Evolutionary conservation across 768 basidiomycete genomes (phyloP), one percentile per base, ranked within the genome.

Genomic region (Termitomyces sp.): DNA sequence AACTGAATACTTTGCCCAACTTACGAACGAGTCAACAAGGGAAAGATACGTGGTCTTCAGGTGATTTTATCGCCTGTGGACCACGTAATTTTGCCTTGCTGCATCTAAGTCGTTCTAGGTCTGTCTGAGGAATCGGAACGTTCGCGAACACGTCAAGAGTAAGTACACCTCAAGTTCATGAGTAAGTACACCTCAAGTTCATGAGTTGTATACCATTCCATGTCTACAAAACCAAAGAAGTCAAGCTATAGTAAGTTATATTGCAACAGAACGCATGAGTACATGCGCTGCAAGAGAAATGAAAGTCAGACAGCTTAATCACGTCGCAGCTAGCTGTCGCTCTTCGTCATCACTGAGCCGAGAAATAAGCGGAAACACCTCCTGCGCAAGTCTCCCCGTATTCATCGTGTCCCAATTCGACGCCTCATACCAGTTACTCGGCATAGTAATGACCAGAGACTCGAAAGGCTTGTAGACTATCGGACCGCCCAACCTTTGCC

Each of bases 1-100:
- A 46, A 54, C 53, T 54, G 26, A 58, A 55, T 54, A 10, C 19
- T 45, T 32, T 24, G 32, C 4, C 17, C 14, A 22, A 19, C 53
- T 35, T 7, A 38, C 53, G 53, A 58, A 58, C 49, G 53, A 51
- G 28, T 54, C 57, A 43, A 35, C 57, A 55, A 55, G 53, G 53
- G 28, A 42, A 58, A 58, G 49, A 21, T 58, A 55, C 57, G 53
- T 37, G 57, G 45, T 45, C 37, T 50, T 38, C 50, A 51, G 44
- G 37, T 17, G 24, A 41, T 43, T 32, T 9, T 22, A 24, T 42
- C 50, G 37, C 48, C 53, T 55, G 45, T 34, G 45, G 44, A 35
- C 45, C 45, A 40, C 51, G 48, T 59, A 55, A 17, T 40, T 55
- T 59, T 52, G 45, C 53, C 54, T 55, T 59, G 58, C 32, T 59